A percentile compares a stretch with the other conserved stretches of the same genome.
Evolutionary conservation across 1,139 yeast genomes (phyloP).

Genomic region (Taphrina populina): DNA sequence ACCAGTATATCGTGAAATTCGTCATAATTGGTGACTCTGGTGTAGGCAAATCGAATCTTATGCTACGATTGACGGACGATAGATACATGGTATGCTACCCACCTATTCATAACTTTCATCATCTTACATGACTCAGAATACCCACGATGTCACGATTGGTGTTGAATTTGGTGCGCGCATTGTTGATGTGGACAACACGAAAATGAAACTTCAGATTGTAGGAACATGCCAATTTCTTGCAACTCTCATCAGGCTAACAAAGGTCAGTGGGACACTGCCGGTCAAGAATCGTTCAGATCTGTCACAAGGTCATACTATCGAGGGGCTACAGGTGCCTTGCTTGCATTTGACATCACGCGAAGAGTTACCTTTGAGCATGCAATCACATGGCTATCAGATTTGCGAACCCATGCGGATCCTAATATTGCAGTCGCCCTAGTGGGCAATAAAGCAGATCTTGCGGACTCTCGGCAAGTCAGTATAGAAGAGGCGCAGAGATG

Average conservation of each 20-base stretch:
- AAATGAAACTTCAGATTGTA: conserved; percentile 47
- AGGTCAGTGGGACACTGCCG: conserved; percentile 71
- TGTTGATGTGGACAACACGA: conserved; percentile 46
- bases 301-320: conserved; percentile 73
- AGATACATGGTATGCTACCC: conserved; percentile 44
- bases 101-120: not conserved
- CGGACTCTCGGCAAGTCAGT: conserved; percentile 55
- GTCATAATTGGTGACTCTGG: conserved; percentile 53
- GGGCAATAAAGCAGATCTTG: conserved; percentile 56
- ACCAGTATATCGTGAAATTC: conserved; percentile 52
- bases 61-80: conserved; percentile 49
- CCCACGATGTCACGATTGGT: conserved; percentile 47
- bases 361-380: conserved; percentile 53
- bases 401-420: conserved; percentile 50
- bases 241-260: no score
- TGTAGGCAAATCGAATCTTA: conserved; percentile 51
- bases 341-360: conserved; percentile 67
- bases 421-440: conserved; percentile 50
- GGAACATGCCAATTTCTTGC: not conserved
- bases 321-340: conserved; percentile 77
- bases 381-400: conserved; percentile 53
- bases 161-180: conserved; percentile 54
- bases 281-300: conserved; percentile 73
- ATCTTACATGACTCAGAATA: not conserved
- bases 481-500: conserved; percentile 46